Conservation (phyloP, 1,139 yeast species). For the Candida dubliniensis region DNA sequence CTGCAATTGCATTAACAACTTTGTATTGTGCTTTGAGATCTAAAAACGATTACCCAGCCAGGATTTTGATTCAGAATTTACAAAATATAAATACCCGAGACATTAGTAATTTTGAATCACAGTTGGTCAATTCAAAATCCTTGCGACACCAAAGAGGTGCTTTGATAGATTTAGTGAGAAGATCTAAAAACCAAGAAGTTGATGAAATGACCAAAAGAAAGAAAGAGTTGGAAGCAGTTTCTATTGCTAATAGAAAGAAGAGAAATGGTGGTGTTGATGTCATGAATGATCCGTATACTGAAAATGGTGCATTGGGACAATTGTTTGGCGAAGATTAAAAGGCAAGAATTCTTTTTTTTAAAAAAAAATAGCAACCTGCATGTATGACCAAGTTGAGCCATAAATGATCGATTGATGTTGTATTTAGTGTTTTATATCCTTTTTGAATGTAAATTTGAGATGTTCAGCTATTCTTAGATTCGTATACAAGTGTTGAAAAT, state of each 20-base stretch:
- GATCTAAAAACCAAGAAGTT: constrained; percentile 38
- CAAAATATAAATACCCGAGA: constrained; percentile 47
- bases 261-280: constrained; percentile 48
- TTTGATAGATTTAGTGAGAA: constrained; percentile 62
- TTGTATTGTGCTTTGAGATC: constrained; percentile 73
- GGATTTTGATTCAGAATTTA: constrained; percentile 44
- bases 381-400: no score
- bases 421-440: no score
- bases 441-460: no score
- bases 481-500: no score
- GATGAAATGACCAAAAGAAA: constrained; percentile 48
- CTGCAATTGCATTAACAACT: constrained; percentile 81
- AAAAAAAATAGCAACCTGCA: background rate
- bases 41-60: constrained; percentile 57
- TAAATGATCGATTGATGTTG: no score
- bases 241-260: constrained; percentile 40
- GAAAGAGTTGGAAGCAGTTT: constrained; percentile 47
- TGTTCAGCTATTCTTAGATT: no score
- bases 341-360: no score
- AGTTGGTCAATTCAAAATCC: constrained; percentile 59
- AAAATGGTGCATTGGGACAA: constrained; percentile 54
- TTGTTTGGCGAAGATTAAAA: constrained; percentile 13
- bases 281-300: constrained; percentile 66
- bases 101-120: constrained; percentile 56
- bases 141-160: constrained; percentile 75